phyloP scores from a whole-genome alignment of 129 eudicot genomes.

The Ambrosia trifida region DNA sequence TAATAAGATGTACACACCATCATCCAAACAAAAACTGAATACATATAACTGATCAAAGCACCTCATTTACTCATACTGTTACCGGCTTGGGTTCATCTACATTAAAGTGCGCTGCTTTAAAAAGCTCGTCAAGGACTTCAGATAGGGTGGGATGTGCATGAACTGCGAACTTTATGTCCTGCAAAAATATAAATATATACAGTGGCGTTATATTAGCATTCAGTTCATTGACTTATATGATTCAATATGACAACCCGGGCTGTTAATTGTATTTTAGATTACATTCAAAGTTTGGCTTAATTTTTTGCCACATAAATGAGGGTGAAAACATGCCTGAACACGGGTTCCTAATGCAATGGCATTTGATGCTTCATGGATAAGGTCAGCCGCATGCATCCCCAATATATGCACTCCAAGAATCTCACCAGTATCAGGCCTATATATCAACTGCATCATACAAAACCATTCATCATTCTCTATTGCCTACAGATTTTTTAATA shows the following conservation, averaged over 20 bases:
- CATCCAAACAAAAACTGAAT: constrained; percentile 9
- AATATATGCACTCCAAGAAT: constrained; percentile 96
- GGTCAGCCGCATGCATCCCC: constrained; percentile 97
- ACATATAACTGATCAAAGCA: constrained; percentile 6
- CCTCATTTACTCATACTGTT: constrained; percentile 25
- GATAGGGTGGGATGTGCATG: constrained; percentile 99
- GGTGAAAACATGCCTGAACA: constrained; percentile 54
- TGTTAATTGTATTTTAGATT: neutral
- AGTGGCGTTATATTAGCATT: neutral
- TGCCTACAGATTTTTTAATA: neutral
- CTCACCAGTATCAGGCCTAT: constrained; percentile 94
- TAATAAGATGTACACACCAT: neutral
- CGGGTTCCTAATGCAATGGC: constrained; percentile 89
- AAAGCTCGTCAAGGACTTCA: constrained; percentile 93
- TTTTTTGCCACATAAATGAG: neutral
- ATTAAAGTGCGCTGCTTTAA: constrained; percentile 64
- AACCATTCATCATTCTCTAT: neutral
- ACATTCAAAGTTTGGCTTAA: neutral
- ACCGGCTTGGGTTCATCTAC: constrained; percentile 35
- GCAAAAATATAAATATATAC: constrained; percentile 25
- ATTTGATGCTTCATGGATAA: constrained; percentile 96
- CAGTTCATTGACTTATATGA: neutral
- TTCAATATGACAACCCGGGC: neutral
- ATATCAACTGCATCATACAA: constrained; percentile 72
- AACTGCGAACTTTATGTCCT: constrained; percentile 90